These are phyloP conservation scores for Cyanidium caldarium DNA, from an alignment of 23 red algal genomes.

Conservation along the genomic window DNA sequence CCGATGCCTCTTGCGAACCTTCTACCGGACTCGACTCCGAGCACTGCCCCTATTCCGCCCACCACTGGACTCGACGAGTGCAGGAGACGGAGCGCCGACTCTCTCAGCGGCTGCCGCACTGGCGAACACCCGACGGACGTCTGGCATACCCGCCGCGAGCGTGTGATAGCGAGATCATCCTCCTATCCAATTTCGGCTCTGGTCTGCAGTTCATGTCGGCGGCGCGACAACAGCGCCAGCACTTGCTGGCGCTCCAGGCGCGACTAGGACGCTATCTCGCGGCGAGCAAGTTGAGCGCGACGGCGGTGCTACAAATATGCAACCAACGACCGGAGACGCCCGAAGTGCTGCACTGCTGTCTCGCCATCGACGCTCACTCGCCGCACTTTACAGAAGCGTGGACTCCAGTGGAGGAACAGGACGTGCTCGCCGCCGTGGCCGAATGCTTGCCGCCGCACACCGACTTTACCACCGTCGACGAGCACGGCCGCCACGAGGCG, in stretches of 20 bases:
- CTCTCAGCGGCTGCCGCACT: too few relatives aligned
- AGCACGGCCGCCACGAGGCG: not conserved
- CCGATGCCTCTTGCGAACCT: too few relatives aligned
- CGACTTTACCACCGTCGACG: not conserved
- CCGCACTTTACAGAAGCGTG: too few relatives aligned
- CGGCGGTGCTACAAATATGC: not conserved
- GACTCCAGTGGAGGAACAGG: not conserved
- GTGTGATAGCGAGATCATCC: not conserved
- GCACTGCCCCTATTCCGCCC: too few relatives aligned
- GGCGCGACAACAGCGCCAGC: not conserved
- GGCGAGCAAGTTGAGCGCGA: not conserved
- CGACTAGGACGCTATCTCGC: not conserved
- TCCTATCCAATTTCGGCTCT: not conserved
- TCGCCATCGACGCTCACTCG: not conserved
- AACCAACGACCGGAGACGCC: not conserved
- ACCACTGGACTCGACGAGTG: too few relatives aligned
- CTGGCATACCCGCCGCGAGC: slow-evolving; percentile 2
- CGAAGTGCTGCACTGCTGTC: not conserved
- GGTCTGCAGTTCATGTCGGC: not conserved
- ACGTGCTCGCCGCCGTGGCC: not conserved
- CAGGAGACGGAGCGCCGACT: too few relatives aligned
- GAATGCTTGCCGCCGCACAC: not conserved
- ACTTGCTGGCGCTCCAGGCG: not conserved
- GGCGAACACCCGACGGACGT: too few relatives aligned
- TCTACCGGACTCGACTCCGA: too few relatives aligned